Base-by-base conservation (phyloP, 2,329 filamentous ascomycete genomes). In the Colletotrichum sp. region DNA sequence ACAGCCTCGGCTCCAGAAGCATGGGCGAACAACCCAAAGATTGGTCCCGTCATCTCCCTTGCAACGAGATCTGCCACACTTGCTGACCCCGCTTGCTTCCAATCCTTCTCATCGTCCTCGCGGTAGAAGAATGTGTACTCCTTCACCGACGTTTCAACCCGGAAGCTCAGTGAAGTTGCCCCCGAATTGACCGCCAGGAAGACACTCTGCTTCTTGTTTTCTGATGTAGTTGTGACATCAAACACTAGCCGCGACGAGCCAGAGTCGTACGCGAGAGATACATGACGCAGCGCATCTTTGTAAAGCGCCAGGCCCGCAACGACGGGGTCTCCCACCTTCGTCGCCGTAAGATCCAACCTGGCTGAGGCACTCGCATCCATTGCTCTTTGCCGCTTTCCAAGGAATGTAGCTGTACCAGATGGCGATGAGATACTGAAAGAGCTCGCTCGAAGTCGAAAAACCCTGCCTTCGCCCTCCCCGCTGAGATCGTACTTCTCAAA, bases 1-100 rank as follows among this genome's bases (percentile, higher is more conserved):
- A 36, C 38, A 6, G 6, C 21, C 15, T 21, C 59, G 6, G n/a
- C 51, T 1, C 29, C 24, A 5, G 3, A 18, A 6, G 61, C 58
- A 8, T 65, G 34, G 2, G 79, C 79, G 58, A 79, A 83, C 3
- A 79, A 54, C 2, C 81, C 81, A 66, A 83, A 77, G 1, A 83
- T 76, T 1, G 82, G 80, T 0, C 81, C 81, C 3, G 80, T 79
- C 70, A 83, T 83, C 71, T 83, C 81, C 24, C 76, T 78, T 12
- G 77, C 78, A 0, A 79, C 81, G 77, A 82, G 70, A 9, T 82
- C 80, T 29, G 80, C 33, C 12, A 78, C 78, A 66, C 80, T 78
- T 29, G 81, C 74, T 2, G 5, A 43, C 1, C 59, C 70, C 15
- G 71, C 66, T 11, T 55, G 29, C 24, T 33, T 9, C 72, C 64